phyloP scores from a whole-genome alignment of 208 protist species.

The Leishmania amazonensis region DNA sequence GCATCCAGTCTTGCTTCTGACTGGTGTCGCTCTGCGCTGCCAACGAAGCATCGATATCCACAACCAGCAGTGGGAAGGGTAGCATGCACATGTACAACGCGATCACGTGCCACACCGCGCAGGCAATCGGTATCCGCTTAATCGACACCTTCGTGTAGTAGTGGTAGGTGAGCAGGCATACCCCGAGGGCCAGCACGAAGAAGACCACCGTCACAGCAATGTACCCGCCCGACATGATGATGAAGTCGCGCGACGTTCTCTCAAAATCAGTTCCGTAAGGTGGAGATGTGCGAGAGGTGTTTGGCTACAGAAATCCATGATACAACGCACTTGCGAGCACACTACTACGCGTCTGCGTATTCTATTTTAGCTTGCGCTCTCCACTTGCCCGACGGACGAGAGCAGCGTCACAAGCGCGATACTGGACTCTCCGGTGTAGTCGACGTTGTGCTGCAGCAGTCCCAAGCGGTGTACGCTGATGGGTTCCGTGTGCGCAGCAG shows the following conservation, averaged over 20 bases:
- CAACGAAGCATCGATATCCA: slow-evolving; percentile 84
- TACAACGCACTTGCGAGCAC: not conserved
- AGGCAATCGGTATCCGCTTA: slow-evolving; percentile 65
- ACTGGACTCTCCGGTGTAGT: not conserved
- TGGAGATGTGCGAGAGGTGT: not conserved
- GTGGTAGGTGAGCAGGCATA: slow-evolving; percentile 59
- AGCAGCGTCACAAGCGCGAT: not conserved
- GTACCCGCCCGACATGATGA: slow-evolving; percentile 47
- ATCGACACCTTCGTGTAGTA: slow-evolving; percentile 84
- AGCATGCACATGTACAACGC: slow-evolving; percentile 77
- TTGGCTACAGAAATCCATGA: not conserved
- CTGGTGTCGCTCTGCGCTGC: slow-evolving; percentile 24
- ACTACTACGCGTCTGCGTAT: not conserved
- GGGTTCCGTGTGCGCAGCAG: not conserved
- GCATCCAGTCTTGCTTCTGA: slow-evolving; percentile 58
- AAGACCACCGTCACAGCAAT: slow-evolving; percentile 71
- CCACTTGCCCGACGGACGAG: not conserved
- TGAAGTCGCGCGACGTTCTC: not conserved
- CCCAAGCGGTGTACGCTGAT: not conserved
- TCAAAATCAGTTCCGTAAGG: not conserved
- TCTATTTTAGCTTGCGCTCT: not conserved
- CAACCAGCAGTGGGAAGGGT: slow-evolving; percentile 86
- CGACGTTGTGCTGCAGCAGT: not conserved
- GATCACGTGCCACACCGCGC: slow-evolving; percentile 75
- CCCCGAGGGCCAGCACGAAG: slow-evolving; percentile 58